Evolutionary conservation across 2,329 filamentous ascomycete species (phyloP).

Genomic region (Aspergillus tanneri): DNA sequence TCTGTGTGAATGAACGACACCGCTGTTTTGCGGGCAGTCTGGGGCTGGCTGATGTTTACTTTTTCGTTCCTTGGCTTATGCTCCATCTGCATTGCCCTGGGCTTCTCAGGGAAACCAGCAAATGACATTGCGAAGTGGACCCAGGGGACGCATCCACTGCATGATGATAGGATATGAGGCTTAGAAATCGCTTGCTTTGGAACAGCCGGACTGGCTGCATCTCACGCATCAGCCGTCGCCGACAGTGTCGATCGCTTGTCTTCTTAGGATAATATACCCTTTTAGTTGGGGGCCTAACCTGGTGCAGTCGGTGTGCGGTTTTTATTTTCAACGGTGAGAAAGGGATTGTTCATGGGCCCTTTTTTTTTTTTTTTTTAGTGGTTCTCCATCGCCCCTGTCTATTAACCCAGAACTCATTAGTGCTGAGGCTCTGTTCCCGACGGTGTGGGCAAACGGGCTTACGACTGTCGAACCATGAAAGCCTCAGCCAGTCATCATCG

Average conservation of each 20-base stretch:
- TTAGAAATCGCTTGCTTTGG: not conserved
- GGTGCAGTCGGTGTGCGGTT: not conserved
- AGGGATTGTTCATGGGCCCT: not conserved
- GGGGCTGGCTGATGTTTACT: slow-evolving; percentile 1
- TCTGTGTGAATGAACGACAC: slow-evolving; percentile 7
- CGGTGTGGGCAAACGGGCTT: not conserved
- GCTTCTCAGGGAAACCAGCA: not conserved
- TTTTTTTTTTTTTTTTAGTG: not conserved
- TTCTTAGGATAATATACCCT: not conserved
- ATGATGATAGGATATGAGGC: not conserved
- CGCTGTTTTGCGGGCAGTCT: slow-evolving; percentile 15
- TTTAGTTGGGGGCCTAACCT: slow-evolving; percentile 3
- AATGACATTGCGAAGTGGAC: not conserved
- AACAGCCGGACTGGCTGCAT: not conserved
- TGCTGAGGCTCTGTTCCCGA: slow-evolving; percentile 8
- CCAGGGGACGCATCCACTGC: not conserved
- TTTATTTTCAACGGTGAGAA: slow-evolving; percentile 3
- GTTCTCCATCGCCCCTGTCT: not conserved
- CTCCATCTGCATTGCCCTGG: not conserved
- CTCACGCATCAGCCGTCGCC: not conserved
- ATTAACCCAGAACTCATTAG: not conserved
- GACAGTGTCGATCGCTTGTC: not conserved
- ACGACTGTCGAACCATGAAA: not conserved
- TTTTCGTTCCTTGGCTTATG: not conserved
- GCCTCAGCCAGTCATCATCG: not conserved